Evolutionary conservation across 2,329 filamentous ascomycete species (phyloP), one percentile per base, ranked within the genome.

Genomic region (Beauveria caledonica): DNA sequence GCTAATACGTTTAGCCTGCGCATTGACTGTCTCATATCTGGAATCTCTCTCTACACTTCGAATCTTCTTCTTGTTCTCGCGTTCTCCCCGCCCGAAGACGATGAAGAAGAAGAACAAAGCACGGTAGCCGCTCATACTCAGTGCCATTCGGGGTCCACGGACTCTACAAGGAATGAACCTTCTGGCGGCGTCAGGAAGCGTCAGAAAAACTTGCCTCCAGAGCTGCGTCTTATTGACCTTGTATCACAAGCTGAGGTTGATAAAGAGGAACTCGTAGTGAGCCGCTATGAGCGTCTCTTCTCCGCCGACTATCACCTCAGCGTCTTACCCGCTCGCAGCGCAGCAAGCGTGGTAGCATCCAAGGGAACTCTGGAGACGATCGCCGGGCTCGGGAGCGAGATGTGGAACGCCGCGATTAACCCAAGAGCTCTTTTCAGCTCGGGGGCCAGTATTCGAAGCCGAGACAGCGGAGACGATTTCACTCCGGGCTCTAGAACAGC

Each of bases 1-100:
- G 49, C 72, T 75, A 66, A 75, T 70, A 25, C n/a, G 64, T 27
- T 19, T 65, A 92, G 88, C 75, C 84, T 97, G 75, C 89, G 92
- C 69, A 96, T 94, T 75, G 94, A 99, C 77, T 97, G 94, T 79
- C 92, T 96, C 73, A 91, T 99, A 78, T 96, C 94, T 71, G 94
- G 94, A 69, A 88, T 99, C 74, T 95, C 93, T 65, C 82, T 99
- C 75, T 97, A 97, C 85, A 96, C 92, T 71, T 90, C 91, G 71
- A 94, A 85, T 70, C 81, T 96, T 66, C 82, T 99, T 73, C 84
- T 96, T 68, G 88, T 97, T 68, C 87, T 99, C 76, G 92, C 92
- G 70, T 97, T 95, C 75, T 86, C 92, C 68, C 87, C 87, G 63
- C 84, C 87, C n/a, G 82, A 86, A 15, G 81, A 86, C 10, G 74